phyloP scores from a whole-genome alignment of 2,329 filamentous ascomycete species.

The Aspergillus pseudoterreus region DNA sequence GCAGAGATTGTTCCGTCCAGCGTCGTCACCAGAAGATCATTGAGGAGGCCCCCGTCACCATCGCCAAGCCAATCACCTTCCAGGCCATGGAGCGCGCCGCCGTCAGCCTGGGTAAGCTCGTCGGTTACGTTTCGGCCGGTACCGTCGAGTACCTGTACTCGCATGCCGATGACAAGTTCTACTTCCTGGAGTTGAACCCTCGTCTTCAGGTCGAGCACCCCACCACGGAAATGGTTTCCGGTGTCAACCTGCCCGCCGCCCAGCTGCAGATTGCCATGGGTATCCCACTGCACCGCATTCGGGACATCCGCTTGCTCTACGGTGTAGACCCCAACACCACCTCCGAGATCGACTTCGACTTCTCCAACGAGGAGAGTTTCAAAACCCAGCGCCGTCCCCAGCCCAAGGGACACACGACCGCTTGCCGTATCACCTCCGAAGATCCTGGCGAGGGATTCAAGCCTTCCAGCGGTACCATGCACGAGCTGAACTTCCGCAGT shows the following conservation, averaged over 20 bases:
- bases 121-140: slow-evolving; percentile 97
- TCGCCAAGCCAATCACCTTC: slow-evolving; percentile 86
- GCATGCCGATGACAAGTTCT: slow-evolving; percentile 96
- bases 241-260: slow-evolving; percentile 93
- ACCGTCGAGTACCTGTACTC: slow-evolving; percentile 99
- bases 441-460: slow-evolving; percentile 99
- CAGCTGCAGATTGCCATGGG: slow-evolving; percentile 99
- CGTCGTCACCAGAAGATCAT: slow-evolving; percentile 99
- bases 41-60: slow-evolving; percentile 95
- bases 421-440: slow-evolving; percentile 98
- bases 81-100: slow-evolving; percentile 94
- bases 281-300: slow-evolving; percentile 89
- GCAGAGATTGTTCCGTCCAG: slow-evolving; percentile 97
- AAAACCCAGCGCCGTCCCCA: slow-evolving; percentile 83
- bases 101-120: slow-evolving; percentile 85
- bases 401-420: slow-evolving; percentile 95
- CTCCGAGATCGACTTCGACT: slow-evolving; percentile 93
- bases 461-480: slow-evolving; percentile 97
- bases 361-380: slow-evolving; percentile 78
- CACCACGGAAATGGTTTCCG: slow-evolving; percentile 98
- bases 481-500: slow-evolving; percentile 97
- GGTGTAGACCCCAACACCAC: slow-evolving; percentile 85
- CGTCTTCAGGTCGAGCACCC: slow-evolving; percentile 99
- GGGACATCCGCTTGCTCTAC: slow-evolving; percentile 93
- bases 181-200: slow-evolving; percentile 97